Conservation (phyloP, 176 grass and related monocot species). For the Bothriochloa decipiens region DNA sequence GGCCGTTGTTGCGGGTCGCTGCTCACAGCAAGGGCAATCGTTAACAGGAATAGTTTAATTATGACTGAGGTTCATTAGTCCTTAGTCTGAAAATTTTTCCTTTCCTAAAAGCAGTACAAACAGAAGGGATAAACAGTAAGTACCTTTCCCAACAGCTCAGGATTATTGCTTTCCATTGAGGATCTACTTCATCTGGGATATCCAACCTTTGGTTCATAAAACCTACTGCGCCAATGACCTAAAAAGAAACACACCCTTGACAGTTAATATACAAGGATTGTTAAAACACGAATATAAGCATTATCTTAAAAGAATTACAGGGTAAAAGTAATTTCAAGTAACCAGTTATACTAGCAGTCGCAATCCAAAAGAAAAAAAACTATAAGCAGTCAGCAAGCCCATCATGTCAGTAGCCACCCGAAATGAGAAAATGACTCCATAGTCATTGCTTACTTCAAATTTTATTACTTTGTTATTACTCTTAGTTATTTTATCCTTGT, state of each 20-base stretch:
- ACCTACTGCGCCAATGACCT: conserved; percentile 92
- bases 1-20: conserved; percentile 78
- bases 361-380: not conserved
- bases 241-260: conserved; percentile 13
- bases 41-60: conserved; percentile 20
- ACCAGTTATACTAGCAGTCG: not conserved
- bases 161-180: conserved; percentile 83
- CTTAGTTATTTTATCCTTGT: not conserved
- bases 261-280: conserved; percentile 18
- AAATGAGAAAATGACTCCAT: not conserved
- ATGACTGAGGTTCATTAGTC: not conserved
- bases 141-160: conserved; percentile 95
- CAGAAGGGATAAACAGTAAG: not conserved
- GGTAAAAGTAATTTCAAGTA: not conserved
- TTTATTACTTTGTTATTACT: not conserved
- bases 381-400: not conserved
- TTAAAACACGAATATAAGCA: conserved; percentile 4
- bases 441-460: not conserved
- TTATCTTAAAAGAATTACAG: not conserved
- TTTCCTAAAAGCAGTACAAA: conserved; percentile 20
- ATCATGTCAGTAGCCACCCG: not conserved
- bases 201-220: conserved; percentile 98
- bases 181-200: conserved; percentile 73
- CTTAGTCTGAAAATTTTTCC: not conserved
- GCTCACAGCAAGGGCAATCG: conserved; percentile 26